Percentiles rank a stretch among this genome's conserved stretches.
Conservation (phyloP, 139 green algal species). For the Chlorella sp. region DNA sequence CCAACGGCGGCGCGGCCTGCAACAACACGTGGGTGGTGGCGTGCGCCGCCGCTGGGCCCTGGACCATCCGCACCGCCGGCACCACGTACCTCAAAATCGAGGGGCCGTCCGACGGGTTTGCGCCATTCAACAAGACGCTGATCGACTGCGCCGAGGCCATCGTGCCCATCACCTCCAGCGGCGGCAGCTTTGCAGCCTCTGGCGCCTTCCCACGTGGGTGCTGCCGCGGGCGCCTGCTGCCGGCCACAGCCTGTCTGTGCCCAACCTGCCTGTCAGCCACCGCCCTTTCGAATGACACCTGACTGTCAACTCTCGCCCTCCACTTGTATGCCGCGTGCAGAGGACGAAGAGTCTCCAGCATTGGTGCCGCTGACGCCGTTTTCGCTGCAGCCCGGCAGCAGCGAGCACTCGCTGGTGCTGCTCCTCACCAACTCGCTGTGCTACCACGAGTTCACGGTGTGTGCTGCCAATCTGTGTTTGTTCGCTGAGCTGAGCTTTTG, state of each 20-base stretch:
- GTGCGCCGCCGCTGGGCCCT: neutral
- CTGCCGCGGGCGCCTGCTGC: neutral
- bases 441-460: constrained; percentile 14
- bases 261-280: too few relatives aligned
- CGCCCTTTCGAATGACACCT: too few relatives aligned
- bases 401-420: neutral
- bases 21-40: neutral
- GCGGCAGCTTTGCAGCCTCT: neutral
- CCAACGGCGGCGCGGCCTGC: neutral
- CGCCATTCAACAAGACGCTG: neutral
- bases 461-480: neutral
- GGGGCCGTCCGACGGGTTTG: neutral
- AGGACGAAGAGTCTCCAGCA: neutral
- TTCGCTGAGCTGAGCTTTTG: too few relatives aligned
- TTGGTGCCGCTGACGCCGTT: neutral
- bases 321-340: neutral
- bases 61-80: neutral
- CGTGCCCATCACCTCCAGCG: neutral
- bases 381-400: neutral
- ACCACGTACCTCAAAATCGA: neutral
- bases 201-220: neutral
- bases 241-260: too few relatives aligned
- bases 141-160: neutral
- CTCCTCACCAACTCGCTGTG: neutral
- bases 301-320: too few relatives aligned